Base-by-base conservation (phyloP, 1,139 yeast species). In the Scheffersomyces titani region DNA sequence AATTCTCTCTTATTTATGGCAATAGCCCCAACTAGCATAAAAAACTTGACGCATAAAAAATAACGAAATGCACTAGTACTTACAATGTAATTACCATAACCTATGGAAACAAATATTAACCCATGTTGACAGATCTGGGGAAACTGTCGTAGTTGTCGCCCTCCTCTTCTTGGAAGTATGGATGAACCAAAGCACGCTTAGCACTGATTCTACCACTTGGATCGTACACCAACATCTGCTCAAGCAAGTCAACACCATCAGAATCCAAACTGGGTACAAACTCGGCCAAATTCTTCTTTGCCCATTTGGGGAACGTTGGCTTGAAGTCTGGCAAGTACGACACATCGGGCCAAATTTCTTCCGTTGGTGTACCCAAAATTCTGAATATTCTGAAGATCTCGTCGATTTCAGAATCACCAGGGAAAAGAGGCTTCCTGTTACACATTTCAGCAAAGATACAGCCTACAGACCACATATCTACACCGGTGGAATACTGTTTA, bases 361-460 rank as follows among this genome's bases (percentile, higher is more conserved):
- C 98, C 63, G 85, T 91, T 50, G 99, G 99, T 7, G 99, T 94
- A 49, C 99, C 99, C 68, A 96, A 79, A 51, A 92, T 81, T 66
- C 97, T 82, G 78, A 96, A 96, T 59, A 96, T 94, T 75, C 96
- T 88, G 80, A 94, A 93, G 64, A 94, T 94, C 77, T 94, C 98
- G 72, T 94, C 99, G 71, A 94, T 94, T 73, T 94, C 99, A 18
- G 97, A 91, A 73, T 94, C 99, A 40, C 99, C 99, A 1, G 98
- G 97, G 76, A 94, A 94, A 54, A 94, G 76, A 9, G 99, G 98
- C 73, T 92, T 92, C 61, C 99, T 83, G 69, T 93, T 92, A 65
- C 96, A 94, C 98, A 94, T 93, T 73, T 94, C 99, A 5, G 98
- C 99, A 76, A 96, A 94, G 57, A 94, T 94, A 73, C 98, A 93